phyloP scores from a whole-genome alignment of 192 early-diverging fungal species.

The Backusella psychrophila region DNA sequence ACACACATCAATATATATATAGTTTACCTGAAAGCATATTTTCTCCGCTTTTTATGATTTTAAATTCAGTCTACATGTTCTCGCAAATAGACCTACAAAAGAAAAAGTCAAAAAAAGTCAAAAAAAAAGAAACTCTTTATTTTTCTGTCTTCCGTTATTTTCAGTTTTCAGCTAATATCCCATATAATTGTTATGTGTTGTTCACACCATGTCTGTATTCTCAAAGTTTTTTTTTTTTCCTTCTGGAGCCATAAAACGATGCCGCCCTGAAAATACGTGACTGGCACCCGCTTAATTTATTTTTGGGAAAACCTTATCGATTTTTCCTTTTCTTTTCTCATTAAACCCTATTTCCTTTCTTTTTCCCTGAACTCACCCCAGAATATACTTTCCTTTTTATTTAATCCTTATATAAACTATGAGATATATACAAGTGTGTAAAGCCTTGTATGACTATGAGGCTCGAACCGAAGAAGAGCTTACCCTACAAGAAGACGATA shows the following conservation, averaged over 20 bases:
- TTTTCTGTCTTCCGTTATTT: no score
- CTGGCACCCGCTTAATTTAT: neutral
- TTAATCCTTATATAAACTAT: conserved; percentile 17
- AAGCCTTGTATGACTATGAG: conserved; percentile 89
- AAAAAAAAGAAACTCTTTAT: no score
- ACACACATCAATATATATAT: no score
- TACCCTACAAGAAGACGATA: conserved; percentile 80
- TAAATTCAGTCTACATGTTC: no score
- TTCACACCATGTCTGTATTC: no score
- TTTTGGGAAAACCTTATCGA: neutral
- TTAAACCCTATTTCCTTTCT: conserved; percentile 3
- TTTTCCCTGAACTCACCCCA: neutral
- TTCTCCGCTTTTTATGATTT: no score
- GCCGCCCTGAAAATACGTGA: neutral
- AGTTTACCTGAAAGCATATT: no score
- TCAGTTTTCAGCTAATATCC: no score
- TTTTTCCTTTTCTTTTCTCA: conserved; percentile 3
- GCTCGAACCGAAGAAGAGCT: conserved; percentile 86
- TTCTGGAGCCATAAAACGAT: neutral
- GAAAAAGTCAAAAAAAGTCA: no score
- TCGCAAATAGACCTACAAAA: no score
- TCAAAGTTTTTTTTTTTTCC: no score
- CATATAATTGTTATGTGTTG: no score
- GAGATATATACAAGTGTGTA: conserved; percentile 54
- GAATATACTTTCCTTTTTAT: neutral